Percentiles rank a stretch among this genome's conserved stretches.
phyloP scores from a whole-genome alignment of 2,329 filamentous ascomycete genomes.

The Xylariaceae sp. region DNA sequence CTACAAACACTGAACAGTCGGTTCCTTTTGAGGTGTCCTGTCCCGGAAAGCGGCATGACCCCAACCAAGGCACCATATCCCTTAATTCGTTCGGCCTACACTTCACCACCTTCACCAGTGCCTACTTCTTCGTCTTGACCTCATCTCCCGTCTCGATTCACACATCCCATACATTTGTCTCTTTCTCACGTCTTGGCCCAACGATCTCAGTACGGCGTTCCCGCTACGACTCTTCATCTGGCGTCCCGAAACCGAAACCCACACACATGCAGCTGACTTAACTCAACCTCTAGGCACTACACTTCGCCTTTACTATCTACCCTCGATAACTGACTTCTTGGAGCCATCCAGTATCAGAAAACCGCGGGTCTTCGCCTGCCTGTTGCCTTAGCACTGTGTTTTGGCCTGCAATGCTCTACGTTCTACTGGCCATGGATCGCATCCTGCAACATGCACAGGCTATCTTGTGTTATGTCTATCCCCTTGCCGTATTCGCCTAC shows the following conservation, averaged over 20 bases:
- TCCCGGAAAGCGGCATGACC: conserved; percentile 6
- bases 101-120: not conserved
- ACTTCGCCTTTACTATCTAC: conserved; percentile 3
- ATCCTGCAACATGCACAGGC: conserved; percentile 32
- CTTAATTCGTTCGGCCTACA: not conserved
- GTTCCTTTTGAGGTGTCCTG: not conserved
- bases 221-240: not conserved
- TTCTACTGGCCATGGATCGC: conserved; percentile 15
- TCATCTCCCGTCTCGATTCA: not conserved
- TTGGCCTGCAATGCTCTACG: not conserved
- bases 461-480: conserved; percentile 54
- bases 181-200: not conserved
- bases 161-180: not conserved
- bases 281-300: conserved; percentile 8
- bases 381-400: conserved; percentile 3
- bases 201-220: not conserved
- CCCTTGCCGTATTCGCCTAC: conserved; percentile 51
- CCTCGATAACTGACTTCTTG: not conserved
- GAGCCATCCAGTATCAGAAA: conserved; percentile 2
- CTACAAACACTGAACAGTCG: not conserved
- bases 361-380: not conserved
- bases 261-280: conserved; percentile 4
- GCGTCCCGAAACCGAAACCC: not conserved
- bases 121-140: not conserved
- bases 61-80: not conserved